These are phyloP conservation scores for Blastobotrys niveus DNA, from an alignment of 1,139 yeast genomes.

Conservation along the genomic window DNA sequence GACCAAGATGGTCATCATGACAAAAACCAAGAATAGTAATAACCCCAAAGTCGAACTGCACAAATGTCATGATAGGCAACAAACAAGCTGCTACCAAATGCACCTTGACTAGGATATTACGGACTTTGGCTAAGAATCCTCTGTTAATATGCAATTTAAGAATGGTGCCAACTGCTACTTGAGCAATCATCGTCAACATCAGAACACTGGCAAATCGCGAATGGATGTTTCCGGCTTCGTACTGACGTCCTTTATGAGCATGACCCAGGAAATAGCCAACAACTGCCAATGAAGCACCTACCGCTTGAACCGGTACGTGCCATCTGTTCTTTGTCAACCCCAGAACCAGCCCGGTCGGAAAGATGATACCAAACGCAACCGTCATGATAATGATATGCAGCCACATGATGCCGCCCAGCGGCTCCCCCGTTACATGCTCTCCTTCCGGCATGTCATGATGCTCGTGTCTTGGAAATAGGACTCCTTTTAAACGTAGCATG, in stretches of 20 bases:
- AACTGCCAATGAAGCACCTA: slow-evolving; percentile 34
- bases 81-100: slow-evolving; percentile 36
- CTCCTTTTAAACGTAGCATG: slow-evolving; percentile 5
- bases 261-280: slow-evolving; percentile 40
- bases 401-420: slow-evolving; percentile 29
- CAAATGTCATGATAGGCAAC: slow-evolving; percentile 46
- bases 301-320: slow-evolving; percentile 38
- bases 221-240: slow-evolving; percentile 32
- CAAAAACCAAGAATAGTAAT: slow-evolving; percentile 82
- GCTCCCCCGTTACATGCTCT: slow-evolving; percentile 23
- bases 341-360: slow-evolving; percentile 39
- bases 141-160: slow-evolving; percentile 34
- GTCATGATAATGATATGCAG: slow-evolving; percentile 36
- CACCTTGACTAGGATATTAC: slow-evolving; percentile 28
- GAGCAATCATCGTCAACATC: slow-evolving; percentile 28
- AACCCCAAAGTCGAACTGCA: slow-evolving; percentile 74
- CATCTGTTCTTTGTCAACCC: slow-evolving; percentile 37
- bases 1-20: slow-evolving; percentile 72
- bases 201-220: slow-evolving; percentile 32
- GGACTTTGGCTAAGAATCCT: slow-evolving; percentile 34
- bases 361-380: slow-evolving; percentile 38
- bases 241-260: slow-evolving; percentile 36
- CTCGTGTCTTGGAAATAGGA: slow-evolving; percentile 21
- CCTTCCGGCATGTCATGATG: slow-evolving; percentile 26
- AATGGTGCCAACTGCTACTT: slow-evolving; percentile 33